phyloP scores from a whole-genome alignment of 805 yeast genomes.

The Metschnikowia matae region DNA sequence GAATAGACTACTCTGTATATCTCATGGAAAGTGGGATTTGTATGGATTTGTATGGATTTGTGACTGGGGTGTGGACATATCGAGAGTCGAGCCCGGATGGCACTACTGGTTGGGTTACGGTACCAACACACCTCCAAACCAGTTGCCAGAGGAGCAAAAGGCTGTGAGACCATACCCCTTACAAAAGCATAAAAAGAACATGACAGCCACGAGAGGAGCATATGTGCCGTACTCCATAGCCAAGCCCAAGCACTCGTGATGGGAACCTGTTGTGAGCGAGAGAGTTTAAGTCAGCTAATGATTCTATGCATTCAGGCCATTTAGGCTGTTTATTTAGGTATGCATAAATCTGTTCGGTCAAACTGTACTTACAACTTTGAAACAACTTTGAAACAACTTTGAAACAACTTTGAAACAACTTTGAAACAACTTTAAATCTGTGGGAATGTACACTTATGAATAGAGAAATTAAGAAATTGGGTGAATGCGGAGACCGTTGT shows the following conservation, averaged over 20 bases:
- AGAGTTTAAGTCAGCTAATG: slow-evolving; percentile 18
- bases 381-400: no score
- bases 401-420: no score
- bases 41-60: no score
- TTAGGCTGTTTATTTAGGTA: no score
- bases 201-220: slow-evolving; percentile 66
- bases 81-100: slow-evolving; percentile 87
- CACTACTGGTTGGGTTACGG: slow-evolving; percentile 89
- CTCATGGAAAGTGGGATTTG: no score
- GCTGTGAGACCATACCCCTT: slow-evolving; percentile 57
- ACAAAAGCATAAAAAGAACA: slow-evolving; percentile 44
- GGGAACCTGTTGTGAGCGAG: slow-evolving; percentile 61
- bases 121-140: slow-evolving; percentile 67
- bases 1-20: no score
- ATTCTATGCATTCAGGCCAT: no score
- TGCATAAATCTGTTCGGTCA: no score
- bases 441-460: slow-evolving; percentile 8
- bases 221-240: slow-evolving; percentile 83
- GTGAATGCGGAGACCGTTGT: neutral
- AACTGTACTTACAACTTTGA: no score
- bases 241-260: slow-evolving; percentile 61
- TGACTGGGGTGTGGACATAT: slow-evolving; percentile 60
- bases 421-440: no score
- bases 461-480: neutral
- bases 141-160: slow-evolving; percentile 49